Base-by-base conservation (phyloP, 257 asterid species). In the Solanum stenotomum region DNA sequence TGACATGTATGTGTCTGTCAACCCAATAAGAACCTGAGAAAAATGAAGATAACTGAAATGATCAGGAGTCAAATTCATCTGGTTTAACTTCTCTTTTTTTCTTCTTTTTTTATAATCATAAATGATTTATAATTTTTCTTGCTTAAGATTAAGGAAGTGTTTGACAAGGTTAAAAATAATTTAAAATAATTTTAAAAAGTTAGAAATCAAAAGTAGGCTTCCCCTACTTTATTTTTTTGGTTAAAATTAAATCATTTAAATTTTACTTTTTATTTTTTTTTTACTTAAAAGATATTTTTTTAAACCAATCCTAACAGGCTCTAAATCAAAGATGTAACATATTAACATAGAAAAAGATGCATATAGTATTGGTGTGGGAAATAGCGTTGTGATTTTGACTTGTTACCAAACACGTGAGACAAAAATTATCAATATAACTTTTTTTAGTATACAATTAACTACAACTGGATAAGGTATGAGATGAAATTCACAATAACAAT, bases 231-330 rank as follows among this genome's bases (percentile, higher is more conserved):
- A 37, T 37, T 37, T 37, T 37, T 37, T 37, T 37, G 10, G 38
- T 37, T 37, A 37, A 37, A 7, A 7, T 37, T 37, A 37, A 37
- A 37, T 37, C 5, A 11, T 44, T 11, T 11, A 44, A 44, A 4
- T 44, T 44, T 11, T 11, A 11, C 1, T 44, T 44, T 4, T 44
- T 11, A 0, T 11, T 42, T 10, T 0, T 44, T 12, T 44, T 44
- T 44, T 12, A 44, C 5, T 44, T 11, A 40, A 40, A 40, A 40
- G 1, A 5, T 12, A 37, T 11, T 44, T 12, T 44, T 12, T 44
- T 0, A 44, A 44, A 44, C 1, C 5, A 44, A 11, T 4, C 14
- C 15, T 3, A 14, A 46, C 3, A 0, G 1, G 3, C n/a, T 18
- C 11, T 52, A 77, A 77, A 38, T 77, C 23, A 76, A 38, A 38